Conservation (phyloP, 768 basidiomycete species). For the Panaeolus papilionaceus region DNA sequence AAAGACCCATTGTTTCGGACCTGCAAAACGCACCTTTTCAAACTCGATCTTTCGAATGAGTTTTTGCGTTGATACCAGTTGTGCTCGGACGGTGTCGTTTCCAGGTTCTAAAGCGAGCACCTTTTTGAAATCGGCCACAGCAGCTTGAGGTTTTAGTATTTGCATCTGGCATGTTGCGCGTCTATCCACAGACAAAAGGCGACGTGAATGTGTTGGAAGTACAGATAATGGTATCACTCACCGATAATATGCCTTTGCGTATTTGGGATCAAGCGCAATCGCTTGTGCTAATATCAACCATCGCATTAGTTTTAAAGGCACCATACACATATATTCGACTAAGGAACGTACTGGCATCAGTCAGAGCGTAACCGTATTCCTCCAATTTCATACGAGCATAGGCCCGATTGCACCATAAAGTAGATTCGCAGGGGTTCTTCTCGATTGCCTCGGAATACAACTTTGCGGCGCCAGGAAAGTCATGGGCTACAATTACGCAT, state of each 20-base stretch:
- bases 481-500: conserved; percentile 53
- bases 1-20: not conserved
- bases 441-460: conserved; percentile 88
- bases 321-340: conserved; percentile 4
- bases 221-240: conserved; percentile 36
- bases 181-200: conserved; percentile 41
- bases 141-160: conserved; percentile 85
- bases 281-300: conserved; percentile 65
- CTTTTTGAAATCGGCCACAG: conserved; percentile 88
- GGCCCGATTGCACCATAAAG: conserved; percentile 94
- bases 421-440: conserved; percentile 86
- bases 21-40: conserved; percentile 71
- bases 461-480: conserved; percentile 76
- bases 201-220: conserved; percentile 18
- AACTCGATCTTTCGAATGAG: conserved; percentile 89
- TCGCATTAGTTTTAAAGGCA: conserved; percentile 13
- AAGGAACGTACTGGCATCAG: conserved; percentile 76
- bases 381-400: conserved; percentile 93
- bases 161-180: conserved; percentile 93
- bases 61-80: conserved; percentile 90
- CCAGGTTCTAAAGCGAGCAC: conserved; percentile 84
- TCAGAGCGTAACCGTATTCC: conserved; percentile 90
- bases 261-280: conserved; percentile 85
- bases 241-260: conserved; percentile 91
- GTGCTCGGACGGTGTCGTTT: conserved; percentile 80